Evolutionary conservation across 2,329 filamentous ascomycete genomes (phyloP).

Genomic region (Penicillium verrucosum): DNA sequence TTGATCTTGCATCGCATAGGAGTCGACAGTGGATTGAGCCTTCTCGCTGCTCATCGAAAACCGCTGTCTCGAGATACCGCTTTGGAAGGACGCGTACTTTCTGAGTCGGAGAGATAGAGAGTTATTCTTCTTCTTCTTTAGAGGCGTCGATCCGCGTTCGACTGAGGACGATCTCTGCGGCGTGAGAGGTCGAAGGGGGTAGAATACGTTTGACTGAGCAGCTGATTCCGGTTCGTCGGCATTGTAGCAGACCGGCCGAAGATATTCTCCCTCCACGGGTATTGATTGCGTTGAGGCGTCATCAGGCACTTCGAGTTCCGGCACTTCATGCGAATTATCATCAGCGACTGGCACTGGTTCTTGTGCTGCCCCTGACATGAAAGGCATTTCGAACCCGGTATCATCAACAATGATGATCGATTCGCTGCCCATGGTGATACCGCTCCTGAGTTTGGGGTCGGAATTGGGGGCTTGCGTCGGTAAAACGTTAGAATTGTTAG

Average conservation of each 20-base stretch:
- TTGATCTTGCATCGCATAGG: constrained; percentile 17
- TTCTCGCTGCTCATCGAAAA: constrained; percentile 26
- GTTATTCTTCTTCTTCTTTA: constrained; percentile 23
- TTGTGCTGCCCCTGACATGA: constrained; percentile 40
- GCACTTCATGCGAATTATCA: not conserved
- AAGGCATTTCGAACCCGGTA: constrained; percentile 43
- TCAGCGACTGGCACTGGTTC: constrained; percentile 1
- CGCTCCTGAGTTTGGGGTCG: constrained; percentile 44
- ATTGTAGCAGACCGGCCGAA: constrained; percentile 32
- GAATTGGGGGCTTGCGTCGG: constrained; percentile 18
- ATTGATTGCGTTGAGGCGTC: constrained; percentile 22
- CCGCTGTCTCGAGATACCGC: constrained; percentile 37
- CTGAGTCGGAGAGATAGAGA: constrained; percentile 39
- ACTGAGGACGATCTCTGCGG: constrained; percentile 29
- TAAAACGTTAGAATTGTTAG: not conserved
- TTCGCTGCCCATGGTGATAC: constrained; percentile 75
- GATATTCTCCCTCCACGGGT: constrained; percentile 25
- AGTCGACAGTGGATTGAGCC: constrained; percentile 16
- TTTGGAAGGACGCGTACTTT: constrained; percentile 47
- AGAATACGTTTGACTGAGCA: constrained; percentile 13
- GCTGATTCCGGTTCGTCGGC: constrained; percentile 13
- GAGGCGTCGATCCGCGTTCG: constrained; percentile 23
- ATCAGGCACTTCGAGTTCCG: not conserved
- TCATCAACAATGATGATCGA: constrained; percentile 85
- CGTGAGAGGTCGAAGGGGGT: constrained; percentile 17